Evolutionary conservation across 345 rosid species (phyloP), one percentile per base, ranked within the genome.

Genomic region (Lepidium sativum): DNA sequence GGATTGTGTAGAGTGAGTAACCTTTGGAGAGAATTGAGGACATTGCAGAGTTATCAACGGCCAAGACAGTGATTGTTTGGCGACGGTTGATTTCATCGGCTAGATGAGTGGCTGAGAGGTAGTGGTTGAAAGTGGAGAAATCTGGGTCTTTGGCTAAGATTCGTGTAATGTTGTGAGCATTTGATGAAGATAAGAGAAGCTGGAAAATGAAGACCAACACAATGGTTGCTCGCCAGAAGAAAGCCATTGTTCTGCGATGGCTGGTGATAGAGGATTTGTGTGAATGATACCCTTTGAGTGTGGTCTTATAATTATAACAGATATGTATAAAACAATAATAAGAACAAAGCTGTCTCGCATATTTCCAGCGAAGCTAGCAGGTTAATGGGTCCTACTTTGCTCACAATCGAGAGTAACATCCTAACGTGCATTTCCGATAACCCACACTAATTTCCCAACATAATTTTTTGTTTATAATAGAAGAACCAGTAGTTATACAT

Each of bases 41-140:
- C 97, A 90, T 90, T 57, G 87, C 99, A 3, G 89, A 63, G 71
- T 94, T 86, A 80, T 90, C 95, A 32, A 94, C 84, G 63, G 92
- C 92, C 11, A 86, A 82, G 21, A 94, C 84, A 9, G 99, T 94
- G 74, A 94, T 88, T 52, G 97, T 94, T 60, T 80, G 78, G 0
- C 86, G 89, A 60, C 87, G 80, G 83, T 90, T 90, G 77, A 94
- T 90, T 54, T 90, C 96, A 6, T 65, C 75, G 17, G 97, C 95
- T 17, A 94, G 91, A 82, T 85, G 97, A 47, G 99, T 90, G 15
- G 65, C 8, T 33, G 91, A 75, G 43, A 94, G 95, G 87, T 90
- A 94, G 59, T 84, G 99, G 75, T 94, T 94, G 86, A 94, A 94
- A 45, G 96, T 84, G 77, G 97, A 94, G 84, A 90, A 80, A 2